Conservation (phyloP, 192 early-diverging fungal genomes). For the Coemansia pectinata region DNA sequence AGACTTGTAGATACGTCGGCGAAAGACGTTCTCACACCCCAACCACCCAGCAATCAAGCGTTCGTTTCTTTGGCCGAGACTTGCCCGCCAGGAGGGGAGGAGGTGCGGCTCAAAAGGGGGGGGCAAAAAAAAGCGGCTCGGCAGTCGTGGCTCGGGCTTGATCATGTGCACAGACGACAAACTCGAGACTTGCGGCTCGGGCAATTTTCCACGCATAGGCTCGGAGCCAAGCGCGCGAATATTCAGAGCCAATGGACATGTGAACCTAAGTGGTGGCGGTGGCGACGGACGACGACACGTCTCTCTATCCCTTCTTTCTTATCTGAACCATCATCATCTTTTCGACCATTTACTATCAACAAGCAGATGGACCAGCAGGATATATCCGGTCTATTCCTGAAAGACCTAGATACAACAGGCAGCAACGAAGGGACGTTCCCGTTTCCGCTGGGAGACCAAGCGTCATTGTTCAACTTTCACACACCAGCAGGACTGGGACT, state of each 20-base stretch:
- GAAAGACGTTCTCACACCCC: background rate
- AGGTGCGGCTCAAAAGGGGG: background rate
- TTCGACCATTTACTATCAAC: background rate
- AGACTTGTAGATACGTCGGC: too few relatives aligned
- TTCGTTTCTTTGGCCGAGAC: background rate
- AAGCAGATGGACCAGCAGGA: background rate
- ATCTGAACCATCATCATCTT: background rate
- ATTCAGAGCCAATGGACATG: slow-evolving; percentile 34
- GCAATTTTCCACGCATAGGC: background rate
- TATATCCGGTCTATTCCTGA: background rate
- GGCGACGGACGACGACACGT: background rate
- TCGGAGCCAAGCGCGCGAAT: slow-evolving; percentile 24
- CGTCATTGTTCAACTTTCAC: slow-evolving; percentile 57
- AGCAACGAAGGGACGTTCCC: slow-evolving; percentile 30
- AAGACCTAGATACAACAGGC: slow-evolving; percentile 15
- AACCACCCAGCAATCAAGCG: background rate
- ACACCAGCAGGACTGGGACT: slow-evolving; percentile 32
- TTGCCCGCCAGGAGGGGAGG: background rate
- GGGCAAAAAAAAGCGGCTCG: background rate
- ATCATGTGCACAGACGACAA: background rate
- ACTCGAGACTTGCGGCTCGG: background rate
- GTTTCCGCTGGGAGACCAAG: slow-evolving; percentile 49
- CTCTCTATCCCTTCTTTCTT: background rate
- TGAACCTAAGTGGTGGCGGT: background rate
- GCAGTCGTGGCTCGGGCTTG: background rate